Evolutionary conservation across 495 filamentous ascomycete genomes (phyloP).

Genomic region (Eremomyces bilateralis): DNA sequence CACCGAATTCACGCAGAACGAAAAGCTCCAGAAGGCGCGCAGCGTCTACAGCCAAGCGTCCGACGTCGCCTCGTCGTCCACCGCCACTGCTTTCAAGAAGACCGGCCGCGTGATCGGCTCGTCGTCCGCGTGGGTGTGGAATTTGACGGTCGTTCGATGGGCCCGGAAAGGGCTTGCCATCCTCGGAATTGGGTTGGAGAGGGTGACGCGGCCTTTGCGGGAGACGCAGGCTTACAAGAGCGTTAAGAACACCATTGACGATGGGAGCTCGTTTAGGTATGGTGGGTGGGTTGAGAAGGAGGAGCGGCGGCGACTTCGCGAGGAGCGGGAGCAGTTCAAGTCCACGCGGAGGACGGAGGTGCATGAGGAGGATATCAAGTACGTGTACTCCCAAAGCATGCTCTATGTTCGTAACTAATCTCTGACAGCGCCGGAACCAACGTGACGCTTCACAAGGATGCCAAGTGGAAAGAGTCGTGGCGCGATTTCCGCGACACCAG

Average conservation of each 20-base stretch:
- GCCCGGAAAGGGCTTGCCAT: constrained; percentile 68
- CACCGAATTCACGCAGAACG: constrained; percentile 82
- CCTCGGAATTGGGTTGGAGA: constrained; percentile 72
- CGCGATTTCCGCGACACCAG: constrained; percentile 72
- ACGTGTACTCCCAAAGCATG: constrained; percentile 26
- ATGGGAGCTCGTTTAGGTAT: constrained; percentile 87
- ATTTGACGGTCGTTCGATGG: constrained; percentile 78
- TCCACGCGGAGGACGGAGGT: constrained; percentile 28
- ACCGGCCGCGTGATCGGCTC: constrained; percentile 75
- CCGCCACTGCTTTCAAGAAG: constrained; percentile 55
- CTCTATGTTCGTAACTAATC: neutral
- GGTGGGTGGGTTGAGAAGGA: constrained; percentile 94
- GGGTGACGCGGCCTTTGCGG: constrained; percentile 77
- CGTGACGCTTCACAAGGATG: constrained; percentile 87
- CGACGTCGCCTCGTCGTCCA: constrained; percentile 48
- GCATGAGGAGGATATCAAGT: constrained; percentile 70
- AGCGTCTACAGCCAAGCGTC: constrained; percentile 70
- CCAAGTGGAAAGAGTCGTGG: constrained; percentile 92
- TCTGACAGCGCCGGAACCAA: constrained; percentile 64
- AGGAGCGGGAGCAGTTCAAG: constrained; percentile 36
- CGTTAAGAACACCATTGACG: constrained; percentile 90
- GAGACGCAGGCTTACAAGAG: constrained; percentile 84
- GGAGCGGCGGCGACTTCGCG: constrained; percentile 56
- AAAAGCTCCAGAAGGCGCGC: constrained; percentile 68
- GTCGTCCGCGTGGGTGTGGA: constrained; percentile 90